phyloP scores from a whole-genome alignment of 202 grass and related monocot genomes.

The Panicum hallii region DNA sequence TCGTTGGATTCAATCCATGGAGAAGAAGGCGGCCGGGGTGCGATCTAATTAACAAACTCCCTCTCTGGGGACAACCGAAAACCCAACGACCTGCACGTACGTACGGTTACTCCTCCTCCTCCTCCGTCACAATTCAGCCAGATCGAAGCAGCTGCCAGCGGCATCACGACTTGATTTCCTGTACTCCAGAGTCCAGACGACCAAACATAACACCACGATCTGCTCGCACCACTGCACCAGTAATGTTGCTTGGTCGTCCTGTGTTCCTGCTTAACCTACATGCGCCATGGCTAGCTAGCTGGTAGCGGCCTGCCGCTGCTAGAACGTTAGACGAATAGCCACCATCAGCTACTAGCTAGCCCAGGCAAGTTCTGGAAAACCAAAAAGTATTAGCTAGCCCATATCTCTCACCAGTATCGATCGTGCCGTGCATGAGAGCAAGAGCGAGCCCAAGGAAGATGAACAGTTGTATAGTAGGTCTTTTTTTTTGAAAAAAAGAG shows the following conservation, averaged over 20 bases:
- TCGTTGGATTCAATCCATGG: not conserved
- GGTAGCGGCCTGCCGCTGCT: not conserved
- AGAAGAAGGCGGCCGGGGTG: not conserved
- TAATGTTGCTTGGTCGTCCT: not conserved
- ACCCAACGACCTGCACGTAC: conserved; percentile 6
- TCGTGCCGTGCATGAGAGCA: conserved; percentile 32
- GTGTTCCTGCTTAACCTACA: not conserved
- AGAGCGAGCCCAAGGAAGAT: conserved; percentile 12
- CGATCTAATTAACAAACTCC: not conserved
- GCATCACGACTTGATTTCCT: not conserved
- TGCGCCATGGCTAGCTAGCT: not conserved
- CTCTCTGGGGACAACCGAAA: conserved; percentile 1
- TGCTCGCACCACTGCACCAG: too few relatives aligned
- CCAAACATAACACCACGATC: not conserved
- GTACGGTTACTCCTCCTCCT: not conserved
- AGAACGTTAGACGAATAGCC: not conserved
- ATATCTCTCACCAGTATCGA: conserved; percentile 17
- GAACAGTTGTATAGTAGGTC: too few relatives aligned
- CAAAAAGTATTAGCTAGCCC: not conserved
- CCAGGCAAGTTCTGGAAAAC: too few relatives aligned
- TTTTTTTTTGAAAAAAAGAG: too few relatives aligned
- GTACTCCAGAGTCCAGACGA: conserved; percentile 24
- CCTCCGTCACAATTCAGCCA: not conserved
- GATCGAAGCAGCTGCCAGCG: not conserved
- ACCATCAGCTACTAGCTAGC: too few relatives aligned